Percentiles rank a stretch among this genome's conserved stretches.
These are phyloP conservation scores for Fusarium praegraminearum DNA, from an alignment of 2,329 filamentous ascomycete genomes.

Conservation along the genomic window DNA sequence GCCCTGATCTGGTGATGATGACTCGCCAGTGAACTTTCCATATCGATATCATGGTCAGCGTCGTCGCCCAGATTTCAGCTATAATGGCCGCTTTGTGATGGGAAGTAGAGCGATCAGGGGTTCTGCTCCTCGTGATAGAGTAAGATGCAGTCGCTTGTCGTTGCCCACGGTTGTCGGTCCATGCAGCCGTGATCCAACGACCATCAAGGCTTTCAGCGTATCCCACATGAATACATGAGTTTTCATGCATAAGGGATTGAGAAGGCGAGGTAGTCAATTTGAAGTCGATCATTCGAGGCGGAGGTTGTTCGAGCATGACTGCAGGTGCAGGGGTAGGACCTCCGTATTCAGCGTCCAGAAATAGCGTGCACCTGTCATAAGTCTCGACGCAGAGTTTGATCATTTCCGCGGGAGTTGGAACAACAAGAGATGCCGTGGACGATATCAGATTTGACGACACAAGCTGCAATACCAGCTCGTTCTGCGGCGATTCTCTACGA, in stretches of 20 bases:
- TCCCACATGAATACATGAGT: conserved; percentile 82
- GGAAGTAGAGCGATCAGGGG: conserved; percentile 63
- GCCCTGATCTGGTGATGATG: conserved; percentile 77
- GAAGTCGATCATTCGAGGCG: conserved; percentile 81
- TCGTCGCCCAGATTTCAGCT: conserved; percentile 82
- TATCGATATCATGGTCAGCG: conserved; percentile 76
- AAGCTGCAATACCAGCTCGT: conserved; percentile 82
- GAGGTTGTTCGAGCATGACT: conserved; percentile 76
- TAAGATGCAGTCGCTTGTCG: conserved; percentile 81
- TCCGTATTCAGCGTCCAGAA: conserved; percentile 52
- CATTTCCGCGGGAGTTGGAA: conserved; percentile 71
- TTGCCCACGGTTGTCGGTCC: conserved; percentile 82
- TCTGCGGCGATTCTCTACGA: conserved; percentile 59
- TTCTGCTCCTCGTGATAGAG: conserved; percentile 72
- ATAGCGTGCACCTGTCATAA: conserved; percentile 78
- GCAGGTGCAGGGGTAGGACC: conserved; percentile 74
- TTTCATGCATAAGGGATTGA: conserved; percentile 79
- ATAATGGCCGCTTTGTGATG: conserved; percentile 66
- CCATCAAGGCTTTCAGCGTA: conserved; percentile 82
- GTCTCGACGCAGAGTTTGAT: conserved; percentile 76
- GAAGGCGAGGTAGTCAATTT: conserved; percentile 76
- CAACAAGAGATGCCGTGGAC: conserved; percentile 70
- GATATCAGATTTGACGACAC: conserved; percentile 77
- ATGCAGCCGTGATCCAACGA: conserved; percentile 82
- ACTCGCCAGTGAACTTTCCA: conserved; percentile 82